A percentile compares a stretch with the other conserved stretches of the same genome.
Conservation (phyloP, 106 monocot genomes). For the Dendrobium nobile region DNA sequence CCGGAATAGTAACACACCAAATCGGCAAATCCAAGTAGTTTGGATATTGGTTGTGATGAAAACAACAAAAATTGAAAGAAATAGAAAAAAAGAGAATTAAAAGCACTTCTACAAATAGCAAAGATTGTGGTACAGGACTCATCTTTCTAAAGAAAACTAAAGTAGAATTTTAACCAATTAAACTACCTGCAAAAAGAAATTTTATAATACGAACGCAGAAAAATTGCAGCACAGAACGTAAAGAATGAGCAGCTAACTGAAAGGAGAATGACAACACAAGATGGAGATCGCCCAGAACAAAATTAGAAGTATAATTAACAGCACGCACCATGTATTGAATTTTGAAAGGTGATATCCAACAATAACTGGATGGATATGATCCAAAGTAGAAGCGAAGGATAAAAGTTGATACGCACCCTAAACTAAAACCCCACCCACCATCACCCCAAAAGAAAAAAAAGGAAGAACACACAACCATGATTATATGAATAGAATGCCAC, state of each 20-base stretch:
- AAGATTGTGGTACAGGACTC: neutral
- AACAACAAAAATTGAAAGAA: neutral
- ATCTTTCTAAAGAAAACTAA: neutral
- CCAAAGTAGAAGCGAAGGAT: neutral
- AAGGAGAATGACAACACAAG: neutral
- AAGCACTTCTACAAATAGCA: neutral
- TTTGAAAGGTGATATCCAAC: neutral
- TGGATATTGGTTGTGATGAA: too few relatives aligned
- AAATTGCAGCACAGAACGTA: neutral
- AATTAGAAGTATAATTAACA: neutral
- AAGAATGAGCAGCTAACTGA: neutral
- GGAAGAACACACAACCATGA: neutral
- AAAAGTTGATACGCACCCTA: too few relatives aligned
- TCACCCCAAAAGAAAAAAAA: neutral
- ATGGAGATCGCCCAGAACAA: neutral
- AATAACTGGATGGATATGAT: neutral
- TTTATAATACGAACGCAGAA: neutral
- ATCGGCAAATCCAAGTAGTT: too few relatives aligned
- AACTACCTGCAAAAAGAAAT: neutral
- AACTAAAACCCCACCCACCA: neutral
- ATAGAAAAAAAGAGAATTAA: neutral
- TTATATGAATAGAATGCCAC: too few relatives aligned
- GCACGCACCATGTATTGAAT: neutral
- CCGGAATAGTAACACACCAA: too few relatives aligned
- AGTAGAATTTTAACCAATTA: neutral